phyloP scores from a whole-genome alignment of 371 early-diverging fungal genomes.

The Saksenaea vasiformis region DNA sequence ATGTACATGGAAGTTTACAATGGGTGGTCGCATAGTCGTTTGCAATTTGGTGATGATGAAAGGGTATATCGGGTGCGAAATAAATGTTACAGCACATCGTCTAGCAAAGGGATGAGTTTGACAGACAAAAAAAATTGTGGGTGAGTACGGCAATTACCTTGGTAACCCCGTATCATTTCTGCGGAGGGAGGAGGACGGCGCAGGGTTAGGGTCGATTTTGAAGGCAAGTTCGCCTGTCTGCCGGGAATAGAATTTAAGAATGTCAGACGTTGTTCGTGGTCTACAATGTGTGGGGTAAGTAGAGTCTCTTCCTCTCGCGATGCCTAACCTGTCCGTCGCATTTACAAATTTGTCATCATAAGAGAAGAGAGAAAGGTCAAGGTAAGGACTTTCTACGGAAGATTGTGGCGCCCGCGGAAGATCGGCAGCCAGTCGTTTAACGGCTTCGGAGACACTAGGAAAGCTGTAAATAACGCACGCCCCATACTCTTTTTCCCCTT shows the following conservation, averaged over 20 bases:
- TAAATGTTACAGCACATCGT: background rate
- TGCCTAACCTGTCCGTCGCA: background rate
- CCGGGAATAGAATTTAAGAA: background rate
- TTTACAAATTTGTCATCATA: slow-evolving; percentile 6
- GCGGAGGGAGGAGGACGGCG: background rate
- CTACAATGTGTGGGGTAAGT: background rate
- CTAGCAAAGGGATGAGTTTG: background rate
- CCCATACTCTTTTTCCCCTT: background rate
- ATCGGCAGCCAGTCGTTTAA: slow-evolving; percentile 1
- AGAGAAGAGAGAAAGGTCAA: slow-evolving; percentile 8
- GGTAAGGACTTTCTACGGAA: slow-evolving; percentile 6
- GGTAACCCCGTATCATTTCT: background rate
- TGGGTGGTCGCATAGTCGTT: background rate
- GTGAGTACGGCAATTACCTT: background rate
- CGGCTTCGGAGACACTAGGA: slow-evolving; percentile 2
- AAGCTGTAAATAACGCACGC: background rate
- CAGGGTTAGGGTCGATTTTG: slow-evolving; percentile 8
- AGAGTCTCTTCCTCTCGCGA: background rate
- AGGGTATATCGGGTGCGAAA: slow-evolving; percentile 8
- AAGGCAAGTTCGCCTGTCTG: slow-evolving; percentile 3
- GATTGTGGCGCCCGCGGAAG: slow-evolving; percentile 5
- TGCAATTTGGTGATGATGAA: slow-evolving; percentile 11
- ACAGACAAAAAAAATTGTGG: background rate
- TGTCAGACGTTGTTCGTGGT: background rate
- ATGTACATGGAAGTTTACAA: slow-evolving; percentile 12